Base-by-base conservation (phyloP, 129 eudicot genomes). In the Flaveria robusta region DNA sequence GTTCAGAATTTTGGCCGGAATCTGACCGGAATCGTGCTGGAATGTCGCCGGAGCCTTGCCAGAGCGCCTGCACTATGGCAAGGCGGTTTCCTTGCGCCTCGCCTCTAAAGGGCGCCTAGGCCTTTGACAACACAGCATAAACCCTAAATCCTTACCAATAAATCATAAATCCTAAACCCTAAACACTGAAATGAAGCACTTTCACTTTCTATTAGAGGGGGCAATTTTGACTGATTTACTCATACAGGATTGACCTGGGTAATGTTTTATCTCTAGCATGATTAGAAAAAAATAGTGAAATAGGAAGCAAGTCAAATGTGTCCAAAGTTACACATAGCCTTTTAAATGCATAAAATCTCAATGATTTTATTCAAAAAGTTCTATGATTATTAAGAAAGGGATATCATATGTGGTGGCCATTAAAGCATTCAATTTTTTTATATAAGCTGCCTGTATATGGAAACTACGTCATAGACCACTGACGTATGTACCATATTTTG, bases 301-400 rank as follows among this genome's bases (percentile, higher is more conserved):
- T 18, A 67, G 31, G 72, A 66, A 39, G 43, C 31, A 19, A 10
- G 18, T 20, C 72, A 42, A 41, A 67, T 67, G 72, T n/a, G 55
- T 43, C 8, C 18, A 43, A 22, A 19, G 8, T n/a, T 3, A 19
- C 34, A 3, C 20, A 41, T 31, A 42, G 72, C 43, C 4, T 19
- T 18, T 34, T 19, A 20, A 20, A 56, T 56, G 5, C 64, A 56
- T 22, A 20, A 20, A 56, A 22, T 9, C 64, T 56, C 31, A 51
- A 51, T 16, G 22, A 51, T 51, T n/a, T 51, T 51, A 51, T 51
- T 51, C 2, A 51, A 51, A 50, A 31, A 31, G 37, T 31, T 31
- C 37, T 31, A n/a, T 51, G 16, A 51, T 51, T 16, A 51, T 5
- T 51, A 1, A 4, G 18, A 51, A 51, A 51, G 7, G 58, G 22